These are phyloP conservation scores for Wickerhamiella lipophila DNA, from an alignment of 805 yeast genomes.

Conservation along the genomic window DNA sequence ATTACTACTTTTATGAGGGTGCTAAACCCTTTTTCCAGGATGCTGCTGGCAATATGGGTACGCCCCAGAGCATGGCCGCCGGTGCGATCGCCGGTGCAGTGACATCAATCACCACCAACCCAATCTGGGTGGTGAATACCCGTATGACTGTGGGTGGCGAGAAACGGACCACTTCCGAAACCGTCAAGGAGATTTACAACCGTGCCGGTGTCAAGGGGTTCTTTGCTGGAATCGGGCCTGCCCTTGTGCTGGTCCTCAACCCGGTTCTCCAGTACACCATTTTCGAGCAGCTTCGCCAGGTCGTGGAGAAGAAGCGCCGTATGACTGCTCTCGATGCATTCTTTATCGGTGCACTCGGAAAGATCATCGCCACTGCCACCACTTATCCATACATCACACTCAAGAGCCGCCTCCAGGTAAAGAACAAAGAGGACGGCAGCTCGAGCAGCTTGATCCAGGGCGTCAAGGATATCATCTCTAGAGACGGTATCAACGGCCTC, in stretches of 20 bases:
- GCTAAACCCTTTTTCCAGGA: constrained; percentile 30
- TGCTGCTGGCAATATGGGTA: constrained; percentile 29
- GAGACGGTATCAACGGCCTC: constrained; percentile 65
- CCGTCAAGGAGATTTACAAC: constrained; percentile 49
- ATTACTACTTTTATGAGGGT: constrained; percentile 82
- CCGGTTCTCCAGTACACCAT: constrained; percentile 88
- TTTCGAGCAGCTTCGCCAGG: constrained; percentile 71
- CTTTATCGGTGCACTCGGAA: constrained; percentile 78
- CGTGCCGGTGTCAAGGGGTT: constrained; percentile 61
- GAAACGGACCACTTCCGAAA: constrained; percentile 37
- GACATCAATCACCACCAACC: constrained; percentile 71
- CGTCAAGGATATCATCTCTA: constrained; percentile 44
- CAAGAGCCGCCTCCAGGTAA: constrained; percentile 77
- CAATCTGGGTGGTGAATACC: constrained; percentile 93
- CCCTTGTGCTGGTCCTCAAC: constrained; percentile 69
- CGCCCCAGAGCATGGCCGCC: constrained; percentile 56
- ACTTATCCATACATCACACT: constrained; percentile 87
- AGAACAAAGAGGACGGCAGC: constrained; percentile 28
- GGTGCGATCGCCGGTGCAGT: constrained; percentile 83
- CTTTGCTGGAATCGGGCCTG: constrained; percentile 80
- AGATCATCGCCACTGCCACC: constrained; percentile 72
- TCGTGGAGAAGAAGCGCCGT: constrained; percentile 44
- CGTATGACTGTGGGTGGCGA: constrained; percentile 54
- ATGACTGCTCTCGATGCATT: constrained; percentile 64
- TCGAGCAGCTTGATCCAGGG: constrained; percentile 24